Conservation (phyloP, 495 filamentous ascomycete species). For the Neurospora intermedia region DNA sequence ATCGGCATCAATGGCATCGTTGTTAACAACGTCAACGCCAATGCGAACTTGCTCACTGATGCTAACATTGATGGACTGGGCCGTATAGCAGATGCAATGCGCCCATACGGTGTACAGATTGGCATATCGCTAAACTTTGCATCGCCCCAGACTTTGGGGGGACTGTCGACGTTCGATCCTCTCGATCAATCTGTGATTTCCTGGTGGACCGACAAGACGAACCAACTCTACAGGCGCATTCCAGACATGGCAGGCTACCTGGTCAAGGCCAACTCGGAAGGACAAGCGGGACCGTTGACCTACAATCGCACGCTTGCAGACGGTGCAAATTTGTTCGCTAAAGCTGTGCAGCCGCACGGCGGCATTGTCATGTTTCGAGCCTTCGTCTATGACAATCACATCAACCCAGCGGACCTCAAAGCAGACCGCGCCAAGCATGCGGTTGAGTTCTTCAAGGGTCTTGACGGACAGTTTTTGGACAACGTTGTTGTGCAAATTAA, state of each 20-base stretch:
- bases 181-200: conserved; percentile 45
- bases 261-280: conserved; percentile 66
- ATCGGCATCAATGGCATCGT: conserved; percentile 55
- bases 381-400: conserved; percentile 55
- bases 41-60: conserved; percentile 42
- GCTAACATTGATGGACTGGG: conserved; percentile 50
- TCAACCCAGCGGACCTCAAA: conserved; percentile 47
- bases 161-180: conserved; percentile 53
- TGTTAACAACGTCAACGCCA: conserved; percentile 67
- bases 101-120: conserved; percentile 57
- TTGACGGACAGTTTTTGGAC: conserved; percentile 56
- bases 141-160: conserved; percentile 47
- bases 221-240: conserved; percentile 46
- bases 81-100: conserved; percentile 51
- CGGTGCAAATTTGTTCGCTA: conserved; percentile 61
- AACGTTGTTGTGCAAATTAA: conserved; percentile 68
- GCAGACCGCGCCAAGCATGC: conserved; percentile 60
- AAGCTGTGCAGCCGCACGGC: conserved; percentile 47
- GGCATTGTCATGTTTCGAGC: conserved; percentile 63
- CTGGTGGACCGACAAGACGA: conserved; percentile 52
- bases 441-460: conserved; percentile 52
- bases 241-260: conserved; percentile 62
- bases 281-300: conserved; percentile 57
- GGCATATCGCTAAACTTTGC: conserved; percentile 60
- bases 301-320: conserved; percentile 61